Conservation (phyloP, 2,329 filamentous ascomycete genomes). For the Pestalotiopsis sp. region DNA sequence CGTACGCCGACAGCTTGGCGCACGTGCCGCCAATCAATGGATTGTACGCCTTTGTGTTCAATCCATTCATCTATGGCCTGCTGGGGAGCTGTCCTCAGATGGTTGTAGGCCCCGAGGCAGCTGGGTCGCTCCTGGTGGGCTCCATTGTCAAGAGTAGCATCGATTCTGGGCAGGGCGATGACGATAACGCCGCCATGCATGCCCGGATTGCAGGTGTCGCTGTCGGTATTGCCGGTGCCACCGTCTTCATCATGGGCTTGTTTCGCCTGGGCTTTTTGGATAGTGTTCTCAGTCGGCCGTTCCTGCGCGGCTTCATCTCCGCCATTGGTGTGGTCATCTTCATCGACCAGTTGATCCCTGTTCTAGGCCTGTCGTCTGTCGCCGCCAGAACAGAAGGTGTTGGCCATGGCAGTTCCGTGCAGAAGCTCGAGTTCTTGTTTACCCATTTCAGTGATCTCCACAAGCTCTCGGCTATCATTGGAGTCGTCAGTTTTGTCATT, state of each 20-base stretch:
- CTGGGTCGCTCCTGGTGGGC: slow-evolving; percentile 87
- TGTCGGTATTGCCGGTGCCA: slow-evolving; percentile 83
- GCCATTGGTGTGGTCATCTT: slow-evolving; percentile 96
- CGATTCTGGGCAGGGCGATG: slow-evolving; percentile 64
- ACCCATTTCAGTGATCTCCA: slow-evolving; percentile 69
- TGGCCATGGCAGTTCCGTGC: slow-evolving; percentile 81
- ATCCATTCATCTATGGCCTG: slow-evolving; percentile 87
- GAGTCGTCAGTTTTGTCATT: slow-evolving; percentile 77
- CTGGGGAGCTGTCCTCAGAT: slow-evolving; percentile 91
- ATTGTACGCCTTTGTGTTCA: slow-evolving; percentile 91
- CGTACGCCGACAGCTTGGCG: slow-evolving; percentile 87
- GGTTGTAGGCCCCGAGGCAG: slow-evolving; percentile 93
- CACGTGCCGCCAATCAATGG: slow-evolving; percentile 94
- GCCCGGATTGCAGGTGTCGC: slow-evolving; percentile 86
- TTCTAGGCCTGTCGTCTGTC: slow-evolving; percentile 73
- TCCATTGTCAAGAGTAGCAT: slow-evolving; percentile 81
- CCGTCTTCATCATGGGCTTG: slow-evolving; percentile 85
- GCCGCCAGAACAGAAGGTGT: slow-evolving; percentile 67
- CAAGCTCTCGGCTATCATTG: slow-evolving; percentile 74
- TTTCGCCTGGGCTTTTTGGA: slow-evolving; percentile 90
- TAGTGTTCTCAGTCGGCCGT: slow-evolving; percentile 89
- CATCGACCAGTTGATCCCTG: slow-evolving; percentile 90
- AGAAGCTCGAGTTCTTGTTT: slow-evolving; percentile 82
- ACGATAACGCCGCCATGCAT: slow-evolving; percentile 69
- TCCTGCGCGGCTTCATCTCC: slow-evolving; percentile 93